phyloP scores from a whole-genome alignment of 1,284 basidiomycete genomes.

The Porogramme epimiltina region DNA sequence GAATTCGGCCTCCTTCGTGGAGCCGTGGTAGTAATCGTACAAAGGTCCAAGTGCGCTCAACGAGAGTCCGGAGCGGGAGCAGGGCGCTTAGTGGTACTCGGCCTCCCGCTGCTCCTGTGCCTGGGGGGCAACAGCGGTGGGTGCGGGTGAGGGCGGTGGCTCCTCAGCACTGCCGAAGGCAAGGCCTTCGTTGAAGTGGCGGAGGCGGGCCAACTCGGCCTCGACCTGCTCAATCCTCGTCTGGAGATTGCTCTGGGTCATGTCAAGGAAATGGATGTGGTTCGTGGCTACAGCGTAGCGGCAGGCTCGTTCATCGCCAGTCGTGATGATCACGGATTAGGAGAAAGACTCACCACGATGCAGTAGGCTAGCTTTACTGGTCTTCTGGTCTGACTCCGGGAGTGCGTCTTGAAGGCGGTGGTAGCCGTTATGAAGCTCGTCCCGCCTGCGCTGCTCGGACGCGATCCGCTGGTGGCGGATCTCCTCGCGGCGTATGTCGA shows the following conservation, averaged over 20 bases:
- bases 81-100: too few species aligned
- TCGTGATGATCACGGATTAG: slow-evolving; percentile 4
- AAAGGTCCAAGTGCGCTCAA: too few species aligned
- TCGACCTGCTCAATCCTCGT: slow-evolving; percentile 73
- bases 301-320: slow-evolving; percentile 16
- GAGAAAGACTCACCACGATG: slow-evolving; percentile 64
- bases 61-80: too few species aligned
- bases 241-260: slow-evolving; percentile 72
- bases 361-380: slow-evolving; percentile 83
- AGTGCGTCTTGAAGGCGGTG: slow-evolving; percentile 83
- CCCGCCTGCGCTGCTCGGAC: slow-evolving; percentile 83
- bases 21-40: too few species aligned
- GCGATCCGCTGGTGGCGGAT: slow-evolving; percentile 86
- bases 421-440: slow-evolving; percentile 87
- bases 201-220: slow-evolving; percentile 73
- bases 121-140: slow-evolving; percentile 53
- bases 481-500: slow-evolving; percentile 76
- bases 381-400: slow-evolving; percentile 84
- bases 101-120: slow-evolving; percentile 30
- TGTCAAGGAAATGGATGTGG: slow-evolving; percentile 80
- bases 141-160: slow-evolving; percentile 60
- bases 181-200: slow-evolving; percentile 79
- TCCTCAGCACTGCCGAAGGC: slow-evolving; percentile 81
- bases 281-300: slow-evolving; percentile 53
- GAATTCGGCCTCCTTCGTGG: too few species aligned